Base-by-base conservation (phyloP, 352 stramenopile species). In the Globisporangium yorkense region DNA sequence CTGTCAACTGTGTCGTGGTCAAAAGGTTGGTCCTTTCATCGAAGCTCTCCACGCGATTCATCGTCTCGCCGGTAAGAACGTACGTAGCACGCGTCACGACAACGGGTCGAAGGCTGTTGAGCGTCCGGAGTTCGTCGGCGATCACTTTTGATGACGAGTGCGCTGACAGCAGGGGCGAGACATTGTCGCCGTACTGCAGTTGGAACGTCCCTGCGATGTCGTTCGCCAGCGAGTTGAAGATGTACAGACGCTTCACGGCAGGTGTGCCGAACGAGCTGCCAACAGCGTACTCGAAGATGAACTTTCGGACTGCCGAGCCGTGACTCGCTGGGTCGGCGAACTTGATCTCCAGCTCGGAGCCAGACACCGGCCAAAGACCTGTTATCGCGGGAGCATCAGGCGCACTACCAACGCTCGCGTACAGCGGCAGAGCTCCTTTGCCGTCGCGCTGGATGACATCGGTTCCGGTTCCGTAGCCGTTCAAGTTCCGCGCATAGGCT, bases 161-260 rank as follows among this genome's bases (percentile, higher is more conserved):
- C 16, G 86, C 66, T 21, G 72, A 51, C 16, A 93, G 58, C n/a
- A 87, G 57, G 10, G 68, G 63, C 15, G 81, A 75, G 10, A 72
- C 21, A 4, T 66, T 56, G 35, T 83, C 72, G 5, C 79, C 84
- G 39, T 92, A 93, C 41, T 85, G 70, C 33, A 93, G 44, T 1
- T 63, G 76, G 46, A 93, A 93, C 6, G 75, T 88, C 2, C 84
- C 84, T 7, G 65, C 57, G 13, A 86, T 72, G 49, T 93, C 78
- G 51, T 86, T 74, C 43, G 74, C 65, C 1, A 74, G 18, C 12
- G 57, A 55, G 57, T 75, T 87, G 31, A 56, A 77, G 16, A 85
- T 64, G n/a, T 50, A 71, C 2, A 93, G 21, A 33, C 68, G 76
- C 56, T 89, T 87, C 20, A 72, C 72, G 0, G 75, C 62, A 4